These are phyloP conservation scores for Brachypodium distachyon DNA, from an alignment of 202 grass and related monocot genomes.

Conservation along the genomic window DNA sequence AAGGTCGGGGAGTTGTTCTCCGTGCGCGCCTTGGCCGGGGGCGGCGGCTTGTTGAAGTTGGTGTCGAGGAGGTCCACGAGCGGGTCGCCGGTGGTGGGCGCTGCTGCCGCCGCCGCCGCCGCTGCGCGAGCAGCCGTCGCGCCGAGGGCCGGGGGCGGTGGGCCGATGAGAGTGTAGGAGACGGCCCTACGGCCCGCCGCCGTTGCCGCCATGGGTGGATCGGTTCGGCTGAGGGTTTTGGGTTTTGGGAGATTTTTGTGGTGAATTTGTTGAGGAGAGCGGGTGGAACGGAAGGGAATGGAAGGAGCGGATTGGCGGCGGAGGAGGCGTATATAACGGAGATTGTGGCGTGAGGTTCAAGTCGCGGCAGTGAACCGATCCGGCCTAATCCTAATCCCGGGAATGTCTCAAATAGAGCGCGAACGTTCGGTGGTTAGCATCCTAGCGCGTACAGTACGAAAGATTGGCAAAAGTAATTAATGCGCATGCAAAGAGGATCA, in stretches of 20 bases:
- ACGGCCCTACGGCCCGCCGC: not conserved
- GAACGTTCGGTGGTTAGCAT: no score
- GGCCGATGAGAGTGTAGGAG: conserved; percentile 34
- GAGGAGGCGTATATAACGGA: not conserved
- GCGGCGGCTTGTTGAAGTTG: conserved; percentile 7
- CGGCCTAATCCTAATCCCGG: no score
- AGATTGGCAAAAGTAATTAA: no score
- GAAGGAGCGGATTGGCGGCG: not conserved
- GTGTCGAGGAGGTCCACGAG: not conserved
- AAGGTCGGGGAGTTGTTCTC: conserved; percentile 55
- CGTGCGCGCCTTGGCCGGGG: conserved; percentile 17
- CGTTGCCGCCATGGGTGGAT: not conserved
- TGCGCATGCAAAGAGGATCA: no score
- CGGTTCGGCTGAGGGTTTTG: not conserved
- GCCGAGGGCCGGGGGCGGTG: conserved; percentile 17
- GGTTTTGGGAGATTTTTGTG: not conserved
- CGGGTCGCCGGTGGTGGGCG: not conserved
- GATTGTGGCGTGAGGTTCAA: not conserved
- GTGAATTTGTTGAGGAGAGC: no score
- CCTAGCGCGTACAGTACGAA: no score
- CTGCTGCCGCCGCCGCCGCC: not conserved
- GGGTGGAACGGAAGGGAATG: no score
- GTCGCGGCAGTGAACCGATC: not conserved
- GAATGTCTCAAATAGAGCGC: no score
- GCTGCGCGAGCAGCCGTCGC: no score